These are phyloP conservation scores for Lachnellula suecica DNA, from an alignment of 2,329 filamentous ascomycete genomes.

Conservation along the genomic window DNA sequence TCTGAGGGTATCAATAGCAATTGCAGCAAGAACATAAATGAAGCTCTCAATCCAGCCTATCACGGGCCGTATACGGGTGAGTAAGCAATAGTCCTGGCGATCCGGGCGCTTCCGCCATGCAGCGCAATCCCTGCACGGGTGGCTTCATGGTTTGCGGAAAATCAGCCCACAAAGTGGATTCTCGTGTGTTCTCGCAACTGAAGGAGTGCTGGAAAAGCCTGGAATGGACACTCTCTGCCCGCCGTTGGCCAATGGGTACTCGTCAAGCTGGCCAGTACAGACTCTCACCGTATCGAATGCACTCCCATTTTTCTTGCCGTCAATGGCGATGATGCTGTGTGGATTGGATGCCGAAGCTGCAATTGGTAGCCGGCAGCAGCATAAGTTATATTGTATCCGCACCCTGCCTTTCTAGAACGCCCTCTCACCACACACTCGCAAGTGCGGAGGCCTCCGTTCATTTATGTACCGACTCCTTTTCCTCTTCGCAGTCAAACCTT, in stretches of 20 bases:
- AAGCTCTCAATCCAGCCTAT: background rate
- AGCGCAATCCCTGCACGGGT: background rate
- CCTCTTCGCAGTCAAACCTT: background rate
- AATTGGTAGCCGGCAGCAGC: too few species aligned
- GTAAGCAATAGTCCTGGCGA: background rate
- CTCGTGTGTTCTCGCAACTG: conserved; percentile 12
- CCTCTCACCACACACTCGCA: background rate
- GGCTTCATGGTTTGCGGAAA: conserved; percentile 2
- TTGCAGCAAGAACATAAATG: too few species aligned
- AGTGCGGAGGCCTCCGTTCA: conserved; percentile 14
- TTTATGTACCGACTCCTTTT: conserved; percentile 4
- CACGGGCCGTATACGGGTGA: background rate
- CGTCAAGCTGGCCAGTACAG: background rate
- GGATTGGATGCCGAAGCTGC: too few species aligned
- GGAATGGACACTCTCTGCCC: background rate
- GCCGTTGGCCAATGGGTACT: background rate
- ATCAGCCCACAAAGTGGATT: conserved; percentile 23
- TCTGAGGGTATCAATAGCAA: background rate
- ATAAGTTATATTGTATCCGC: too few species aligned
- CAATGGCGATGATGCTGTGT: too few species aligned
- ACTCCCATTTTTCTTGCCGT: too few species aligned
- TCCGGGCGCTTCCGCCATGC: background rate
- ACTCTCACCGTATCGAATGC: conserved; percentile 1
- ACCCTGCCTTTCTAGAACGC: background rate
- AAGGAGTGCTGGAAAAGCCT: background rate